Evolutionary conservation across 2,329 filamentous ascomycete genomes (phyloP).

Genomic region (Ilyonectria sp.): DNA sequence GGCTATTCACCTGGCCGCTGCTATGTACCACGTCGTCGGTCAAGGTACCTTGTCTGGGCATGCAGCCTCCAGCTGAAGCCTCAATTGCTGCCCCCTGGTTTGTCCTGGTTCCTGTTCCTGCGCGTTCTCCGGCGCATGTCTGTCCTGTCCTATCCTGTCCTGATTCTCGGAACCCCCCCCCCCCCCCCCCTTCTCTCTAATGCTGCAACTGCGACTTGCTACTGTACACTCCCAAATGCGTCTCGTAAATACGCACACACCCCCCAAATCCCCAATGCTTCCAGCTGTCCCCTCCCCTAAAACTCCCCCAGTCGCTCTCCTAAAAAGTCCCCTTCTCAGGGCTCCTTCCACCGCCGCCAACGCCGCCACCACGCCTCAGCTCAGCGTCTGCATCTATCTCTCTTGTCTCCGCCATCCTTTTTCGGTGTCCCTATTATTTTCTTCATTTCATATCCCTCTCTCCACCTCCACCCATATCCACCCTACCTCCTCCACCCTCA

Average conservation of each 20-base stretch:
- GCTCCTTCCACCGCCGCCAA: constrained; percentile 9
- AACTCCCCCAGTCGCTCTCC: constrained; percentile 23
- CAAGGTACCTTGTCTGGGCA: not conserved
- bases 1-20: constrained; percentile 1
- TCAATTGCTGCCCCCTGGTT: constrained; percentile 9
- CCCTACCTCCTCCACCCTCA: constrained; percentile 46
- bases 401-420: constrained; percentile 21
- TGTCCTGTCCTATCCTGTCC: too few relatives aligned
- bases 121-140: constrained; percentile 6
- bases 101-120: constrained; percentile 14
- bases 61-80: constrained; percentile 11
- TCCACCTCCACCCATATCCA: constrained; percentile 41
- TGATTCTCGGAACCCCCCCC: too few relatives aligned
- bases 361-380: constrained; percentile 4
- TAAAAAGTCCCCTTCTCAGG: not conserved
- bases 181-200: not conserved
- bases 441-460: constrained; percentile 46
- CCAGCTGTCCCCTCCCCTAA: constrained; percentile 11
- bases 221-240: not conserved
- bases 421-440: constrained; percentile 29
- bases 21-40: not conserved
- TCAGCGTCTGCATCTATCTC: constrained; percentile 7
- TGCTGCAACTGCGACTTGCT: not conserved
- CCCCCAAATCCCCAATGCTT: constrained; percentile 16
- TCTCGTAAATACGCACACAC: constrained; percentile 9